Evolutionary conservation across 805 yeast species (phyloP), one percentile per base, ranked within the genome.

Genomic region (Zygosaccharomyces bailii): DNA sequence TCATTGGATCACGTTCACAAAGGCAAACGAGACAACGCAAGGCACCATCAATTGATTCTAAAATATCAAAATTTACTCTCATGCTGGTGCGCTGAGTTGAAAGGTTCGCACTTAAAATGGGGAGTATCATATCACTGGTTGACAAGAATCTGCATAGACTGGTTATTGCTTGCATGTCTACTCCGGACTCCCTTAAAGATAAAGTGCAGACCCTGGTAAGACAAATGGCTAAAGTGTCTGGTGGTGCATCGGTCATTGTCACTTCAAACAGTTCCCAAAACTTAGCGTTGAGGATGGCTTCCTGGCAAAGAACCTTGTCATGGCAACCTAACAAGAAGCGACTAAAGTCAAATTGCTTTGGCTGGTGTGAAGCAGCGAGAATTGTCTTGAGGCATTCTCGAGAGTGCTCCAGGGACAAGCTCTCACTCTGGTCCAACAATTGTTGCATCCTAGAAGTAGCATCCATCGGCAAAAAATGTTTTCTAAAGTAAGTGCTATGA

Each of bases 301-400:
- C 34, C 9, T 41, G 23, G 36, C 49, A 45, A 9, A 52, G 42
- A 9, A 48, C 35, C 9, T 45, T 42, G 8, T 38, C 40, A 21
- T 53, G 51, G 38, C 55, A 56, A 24, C 33, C 37, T 16, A 43
- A 16, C 4, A 53, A 34, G 23, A 53, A 56, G 4, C 42, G 40
- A 5, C 41, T 43, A 19, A 54, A 37, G 10, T 47, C 39, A 25
- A 21, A 36, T 18, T 38, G 43, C 11, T 39, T 21, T 2, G 40
- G 14, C 9, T 35, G 29, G n/a, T 14, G 29, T 13, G 37, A 20
- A 11, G 36, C 27, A 11, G 16, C 27, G 10, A 48, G 45, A 14
- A 48, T 30, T 13, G 11, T 31, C 13, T 42, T 35, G n/a, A 41
- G 43, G 30, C 46, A 48, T 16, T 44, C 42, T 24, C 17, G 41